A percentile compares a stretch with the other conserved stretches of the same genome.
Conservation (phyloP, 2,329 filamentous ascomycete species). For the Akanthomyces muscarius region DNA sequence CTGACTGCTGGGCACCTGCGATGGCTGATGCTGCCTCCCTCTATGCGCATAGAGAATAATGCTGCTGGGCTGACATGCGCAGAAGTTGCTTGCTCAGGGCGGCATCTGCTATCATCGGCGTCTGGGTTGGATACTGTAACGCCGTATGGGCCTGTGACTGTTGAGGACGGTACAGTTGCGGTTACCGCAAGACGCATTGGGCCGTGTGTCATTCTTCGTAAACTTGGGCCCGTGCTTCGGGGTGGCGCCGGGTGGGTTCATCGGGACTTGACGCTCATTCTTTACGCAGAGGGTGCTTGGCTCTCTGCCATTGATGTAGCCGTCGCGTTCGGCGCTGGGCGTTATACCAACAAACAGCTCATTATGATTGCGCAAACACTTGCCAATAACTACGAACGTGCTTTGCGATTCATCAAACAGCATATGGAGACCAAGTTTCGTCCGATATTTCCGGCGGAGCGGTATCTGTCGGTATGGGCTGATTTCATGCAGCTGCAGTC, state of each 20-base stretch:
- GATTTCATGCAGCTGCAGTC: slow-evolving; percentile 8
- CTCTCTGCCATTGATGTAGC: not conserved
- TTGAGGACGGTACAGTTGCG: not conserved
- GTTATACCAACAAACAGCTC: slow-evolving; percentile 1
- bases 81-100: not conserved
- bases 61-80: not conserved
- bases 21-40: not conserved
- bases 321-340: slow-evolving; percentile 5
- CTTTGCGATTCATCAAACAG: not conserved
- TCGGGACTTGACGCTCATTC: slow-evolving; percentile 8
- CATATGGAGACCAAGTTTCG: not conserved
- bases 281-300: not conserved
- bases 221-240: not conserved
- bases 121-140: slow-evolving; percentile 2
- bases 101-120: slow-evolving; percentile 1
- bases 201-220: not conserved
- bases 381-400: not conserved
- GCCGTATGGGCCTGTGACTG: not conserved
- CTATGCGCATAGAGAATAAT: not conserved
- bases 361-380: slow-evolving; percentile 8
- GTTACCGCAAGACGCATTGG: not conserved
- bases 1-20: not conserved
- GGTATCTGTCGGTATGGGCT: not conserved
- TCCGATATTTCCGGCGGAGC: not conserved
- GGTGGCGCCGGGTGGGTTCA: not conserved